phyloP scores from a whole-genome alignment of 176 grass and related monocot species.

The Musa schizocarpa region DNA sequence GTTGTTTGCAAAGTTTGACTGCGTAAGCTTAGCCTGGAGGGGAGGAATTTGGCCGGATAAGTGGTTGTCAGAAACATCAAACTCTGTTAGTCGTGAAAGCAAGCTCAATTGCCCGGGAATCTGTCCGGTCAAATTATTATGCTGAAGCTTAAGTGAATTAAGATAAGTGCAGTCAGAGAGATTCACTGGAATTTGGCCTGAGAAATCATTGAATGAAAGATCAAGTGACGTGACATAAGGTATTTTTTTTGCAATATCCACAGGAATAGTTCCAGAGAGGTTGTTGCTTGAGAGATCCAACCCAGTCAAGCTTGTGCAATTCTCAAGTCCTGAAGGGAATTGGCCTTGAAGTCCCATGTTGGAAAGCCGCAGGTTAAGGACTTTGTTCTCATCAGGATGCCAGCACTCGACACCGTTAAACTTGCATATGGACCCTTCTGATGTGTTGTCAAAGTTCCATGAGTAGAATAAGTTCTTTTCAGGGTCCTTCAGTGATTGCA shows the following conservation, averaged over 20 bases:
- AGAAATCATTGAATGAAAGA: slow-evolving; percentile 84
- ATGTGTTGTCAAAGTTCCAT: not conserved
- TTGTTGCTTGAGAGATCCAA: slow-evolving; percentile 88
- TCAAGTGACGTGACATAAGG: slow-evolving; percentile 63
- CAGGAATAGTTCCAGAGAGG: slow-evolving; percentile 48
- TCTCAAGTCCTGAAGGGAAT: slow-evolving; percentile 71
- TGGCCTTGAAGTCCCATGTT: slow-evolving; percentile 65
- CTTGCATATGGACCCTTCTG: slow-evolving; percentile 61
- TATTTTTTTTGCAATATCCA: slow-evolving; percentile 48
- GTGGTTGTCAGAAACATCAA: slow-evolving; percentile 72
- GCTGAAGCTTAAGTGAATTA: slow-evolving; percentile 53
- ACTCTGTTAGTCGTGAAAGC: slow-evolving; percentile 33
- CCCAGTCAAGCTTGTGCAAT: slow-evolving; percentile 76
- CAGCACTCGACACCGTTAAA: slow-evolving; percentile 87
- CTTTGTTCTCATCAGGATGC: slow-evolving; percentile 82
- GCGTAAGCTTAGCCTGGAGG: slow-evolving; percentile 17
- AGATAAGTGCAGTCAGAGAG: slow-evolving; percentile 61
- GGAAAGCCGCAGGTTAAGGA: slow-evolving; percentile 59
- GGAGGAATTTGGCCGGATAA: slow-evolving; percentile 49
- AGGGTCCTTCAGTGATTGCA: slow-evolving; percentile 1
- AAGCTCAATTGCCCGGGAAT: slow-evolving; percentile 56
- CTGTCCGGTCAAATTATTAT: slow-evolving; percentile 58
- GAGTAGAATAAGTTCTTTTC: not conserved
- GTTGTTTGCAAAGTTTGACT: slow-evolving; percentile 45
- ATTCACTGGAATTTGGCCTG: slow-evolving; percentile 60